Conservation (phyloP, 768 basidiomycete species). For the Kondoa malvinella region DNA sequence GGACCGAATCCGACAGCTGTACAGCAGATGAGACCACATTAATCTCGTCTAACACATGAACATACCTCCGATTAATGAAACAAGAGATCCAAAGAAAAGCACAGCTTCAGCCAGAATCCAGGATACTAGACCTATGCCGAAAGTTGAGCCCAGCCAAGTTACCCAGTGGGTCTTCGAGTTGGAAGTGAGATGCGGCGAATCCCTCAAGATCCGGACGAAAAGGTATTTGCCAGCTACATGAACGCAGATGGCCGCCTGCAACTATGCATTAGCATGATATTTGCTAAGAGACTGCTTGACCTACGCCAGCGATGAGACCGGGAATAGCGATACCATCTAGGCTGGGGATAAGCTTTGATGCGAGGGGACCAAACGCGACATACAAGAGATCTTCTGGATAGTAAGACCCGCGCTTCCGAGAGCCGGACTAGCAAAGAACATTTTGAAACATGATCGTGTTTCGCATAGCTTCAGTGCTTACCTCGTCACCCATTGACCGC, state of each 20-base stretch:
- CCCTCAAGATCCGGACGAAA: slow-evolving; percentile 25
- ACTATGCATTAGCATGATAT: neutral
- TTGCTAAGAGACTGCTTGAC: neutral
- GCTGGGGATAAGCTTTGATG: neutral
- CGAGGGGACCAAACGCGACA: neutral
- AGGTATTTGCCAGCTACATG: slow-evolving; percentile 21
- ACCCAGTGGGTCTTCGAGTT: slow-evolving; percentile 22
- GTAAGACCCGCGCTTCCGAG: slow-evolving; percentile 29
- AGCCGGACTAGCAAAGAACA: slow-evolving; percentile 24
- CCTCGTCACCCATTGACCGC: neutral
- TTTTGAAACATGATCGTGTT: neutral
- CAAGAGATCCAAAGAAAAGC: slow-evolving; percentile 18
- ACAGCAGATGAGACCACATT: neutral
- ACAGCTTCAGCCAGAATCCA: slow-evolving; percentile 25
- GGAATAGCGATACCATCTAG: slow-evolving; percentile 26
- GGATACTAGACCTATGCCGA: slow-evolving; percentile 15
- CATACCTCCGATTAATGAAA: neutral
- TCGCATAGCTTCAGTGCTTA: neutral
- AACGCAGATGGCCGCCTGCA: neutral
- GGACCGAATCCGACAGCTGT: neutral
- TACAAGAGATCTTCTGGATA: slow-evolving; percentile 22
- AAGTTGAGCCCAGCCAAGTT: slow-evolving; percentile 16
- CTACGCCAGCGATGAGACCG: slow-evolving; percentile 22
- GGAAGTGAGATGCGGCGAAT: slow-evolving; percentile 19
- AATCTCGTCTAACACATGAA: neutral